Evolutionary conservation across 495 filamentous ascomycete genomes (phyloP).

Genomic region (Xylaria scruposa): DNA sequence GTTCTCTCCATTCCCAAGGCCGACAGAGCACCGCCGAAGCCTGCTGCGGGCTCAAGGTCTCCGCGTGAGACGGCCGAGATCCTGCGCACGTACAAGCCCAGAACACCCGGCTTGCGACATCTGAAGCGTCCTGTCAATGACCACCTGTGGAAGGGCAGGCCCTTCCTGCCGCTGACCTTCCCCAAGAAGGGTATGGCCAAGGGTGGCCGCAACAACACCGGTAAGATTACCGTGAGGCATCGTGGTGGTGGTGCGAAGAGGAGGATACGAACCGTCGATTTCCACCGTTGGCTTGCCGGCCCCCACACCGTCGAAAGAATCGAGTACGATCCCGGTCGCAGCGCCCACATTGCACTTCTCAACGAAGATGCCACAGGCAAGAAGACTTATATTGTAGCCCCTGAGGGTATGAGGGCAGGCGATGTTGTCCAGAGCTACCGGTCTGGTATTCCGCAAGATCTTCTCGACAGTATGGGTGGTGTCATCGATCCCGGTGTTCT

Average conservation of each 20-base stretch:
- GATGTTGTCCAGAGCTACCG: slow-evolving; percentile 92
- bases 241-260: slow-evolving; percentile 89
- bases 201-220: slow-evolving; percentile 89
- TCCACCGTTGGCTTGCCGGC: slow-evolving; percentile 74
- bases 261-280: slow-evolving; percentile 90
- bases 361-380: slow-evolving; percentile 68
- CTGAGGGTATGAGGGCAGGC: slow-evolving; percentile 90
- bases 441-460: slow-evolving; percentile 80
- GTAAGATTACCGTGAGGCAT: slow-evolving; percentile 85
- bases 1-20: slow-evolving; percentile 46
- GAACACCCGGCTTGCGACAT: slow-evolving; percentile 93
- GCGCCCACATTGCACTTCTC: slow-evolving; percentile 89
- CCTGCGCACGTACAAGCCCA: slow-evolving; percentile 88
- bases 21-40: slow-evolving; percentile 37
- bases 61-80: slow-evolving; percentile 50
- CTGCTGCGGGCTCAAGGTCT: slow-evolving; percentile 28
- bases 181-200: slow-evolving; percentile 89
- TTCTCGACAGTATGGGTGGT: slow-evolving; percentile 90
- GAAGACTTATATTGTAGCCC: slow-evolving; percentile 89
- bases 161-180: slow-evolving; percentile 81
- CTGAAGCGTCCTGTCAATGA: slow-evolving; percentile 91
- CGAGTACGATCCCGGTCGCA: slow-evolving; percentile 93
- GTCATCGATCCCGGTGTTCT: slow-evolving; percentile 90
- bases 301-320: slow-evolving; percentile 89
- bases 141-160: slow-evolving; percentile 92